These are phyloP conservation scores for Cornus suecica DNA, from an alignment of 148 eudicot genomes.

Conservation along the genomic window DNA sequence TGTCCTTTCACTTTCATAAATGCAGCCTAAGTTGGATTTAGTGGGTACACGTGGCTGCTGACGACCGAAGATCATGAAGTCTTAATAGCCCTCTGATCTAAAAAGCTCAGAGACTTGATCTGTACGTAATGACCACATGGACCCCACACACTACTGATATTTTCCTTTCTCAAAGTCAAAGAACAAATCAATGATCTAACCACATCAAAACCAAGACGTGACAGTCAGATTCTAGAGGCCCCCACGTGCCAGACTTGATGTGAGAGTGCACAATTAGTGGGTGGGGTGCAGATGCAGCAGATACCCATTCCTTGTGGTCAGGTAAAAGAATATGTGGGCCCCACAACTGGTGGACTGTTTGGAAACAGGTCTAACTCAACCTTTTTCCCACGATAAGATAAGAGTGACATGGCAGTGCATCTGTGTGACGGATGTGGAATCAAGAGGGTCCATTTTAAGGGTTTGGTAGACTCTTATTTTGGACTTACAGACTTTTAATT, in stretches of 20 bases:
- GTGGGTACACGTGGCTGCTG: background rate
- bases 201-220: background rate
- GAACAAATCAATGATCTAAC: background rate
- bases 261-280: constrained; percentile 4
- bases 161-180: background rate
- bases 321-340: background rate
- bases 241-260: constrained; percentile 1
- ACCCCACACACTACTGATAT: background rate
- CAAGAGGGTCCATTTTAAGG: background rate
- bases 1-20: too few species aligned
- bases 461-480: background rate
- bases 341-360: background rate
- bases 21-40: too few species aligned
- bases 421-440: background rate
- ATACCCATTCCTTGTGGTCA: background rate
- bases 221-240: background rate
- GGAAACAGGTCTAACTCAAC: background rate
- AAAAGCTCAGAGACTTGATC: background rate
- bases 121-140: background rate
- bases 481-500: too few species aligned
- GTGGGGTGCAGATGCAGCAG: background rate
- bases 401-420: constrained; percentile 6
- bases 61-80: background rate
- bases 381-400: background rate
- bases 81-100: background rate